Percentiles rank a stretch among this genome's conserved stretches.
phyloP scores from a whole-genome alignment of 768 basidiomycete genomes.

The Boletus sp. region DNA sequence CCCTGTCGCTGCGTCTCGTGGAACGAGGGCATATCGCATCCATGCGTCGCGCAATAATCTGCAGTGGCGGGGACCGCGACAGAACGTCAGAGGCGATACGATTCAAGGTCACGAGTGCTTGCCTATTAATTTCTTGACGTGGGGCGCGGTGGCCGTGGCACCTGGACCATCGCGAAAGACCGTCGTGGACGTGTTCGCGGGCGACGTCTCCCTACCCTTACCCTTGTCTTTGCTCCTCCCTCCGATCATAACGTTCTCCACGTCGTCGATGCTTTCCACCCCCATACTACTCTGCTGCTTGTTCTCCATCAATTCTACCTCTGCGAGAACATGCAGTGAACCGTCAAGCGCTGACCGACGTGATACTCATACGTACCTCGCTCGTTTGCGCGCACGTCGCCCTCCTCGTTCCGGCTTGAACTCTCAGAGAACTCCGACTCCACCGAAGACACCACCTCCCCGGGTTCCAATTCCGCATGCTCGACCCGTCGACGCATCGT shows the following conservation, averaged over 20 bases:
- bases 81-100: neutral
- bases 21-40: constrained; percentile 33
- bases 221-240: constrained; percentile 3
- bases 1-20: constrained; percentile 23
- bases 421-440: constrained; percentile 26
- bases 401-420: constrained; percentile 23
- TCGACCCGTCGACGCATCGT: neutral
- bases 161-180: neutral
- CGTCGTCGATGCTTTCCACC: neutral
- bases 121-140: constrained; percentile 20
- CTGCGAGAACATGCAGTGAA: neutral
- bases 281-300: neutral
- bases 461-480: constrained; percentile 22
- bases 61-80: neutral
- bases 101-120: neutral
- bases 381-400: neutral
- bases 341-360: neutral
- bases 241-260: neutral
- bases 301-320: neutral
- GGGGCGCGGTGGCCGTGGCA: neutral
- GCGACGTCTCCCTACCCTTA: constrained; percentile 8
- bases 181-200: neutral
- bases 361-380: constrained; percentile 10
- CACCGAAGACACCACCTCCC: constrained; percentile 24
- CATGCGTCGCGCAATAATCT: constrained; percentile 22